Evolutionary conservation across 2,329 filamentous ascomycete species (phyloP), one percentile per base, ranked within the genome.

Genomic region (Stagonosporopsis chrysanthemi): DNA sequence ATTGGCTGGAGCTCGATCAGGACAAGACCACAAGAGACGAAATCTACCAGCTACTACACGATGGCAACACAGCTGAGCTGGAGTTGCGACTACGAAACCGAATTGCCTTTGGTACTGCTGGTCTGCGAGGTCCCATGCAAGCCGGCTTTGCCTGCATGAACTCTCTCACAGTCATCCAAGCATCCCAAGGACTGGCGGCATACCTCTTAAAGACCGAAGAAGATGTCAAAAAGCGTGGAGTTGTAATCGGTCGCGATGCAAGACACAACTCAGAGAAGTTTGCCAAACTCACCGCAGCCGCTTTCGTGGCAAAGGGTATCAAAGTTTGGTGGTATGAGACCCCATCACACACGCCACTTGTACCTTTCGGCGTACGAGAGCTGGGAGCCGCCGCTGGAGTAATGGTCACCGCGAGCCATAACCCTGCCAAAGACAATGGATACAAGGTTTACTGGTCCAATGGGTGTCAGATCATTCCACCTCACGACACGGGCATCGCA

Each of bases 381-480:
- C 77, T 85, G 52, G 73, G 77, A 35, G 84, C 86, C 29, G 81
- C 79, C 4, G 86, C 84, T 40, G 86, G 86, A 19, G 78, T 89
- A 28, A 88, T 89, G 86, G 81, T 89, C 35, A 89, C 86, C 14
- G 86, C 86, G 29, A 87, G 84, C 66, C 86, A 88, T 72, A 88
- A 89, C 63, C 86, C 86, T 14, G 82, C 84, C 42, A 78, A 83
- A 63, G 86, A 88, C 68, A 88, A 88, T 67, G 86, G 86, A 19
- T 88, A 88, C 75, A 89, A 89, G 75, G 86, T 89, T 8, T 89
- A 88, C 75, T 87, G 84, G 78, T 79, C 78, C 15, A 88, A 88
- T 66, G 86, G 86, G 2, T 86, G 84, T 65, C 86, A 89, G 69
- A 88, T 89, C 62, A 87, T 88, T 50, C 81, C 85, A 9, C 86